Conservation (phyloP, 1,139 yeast species). For the Suhomyces kunorum region DNA sequence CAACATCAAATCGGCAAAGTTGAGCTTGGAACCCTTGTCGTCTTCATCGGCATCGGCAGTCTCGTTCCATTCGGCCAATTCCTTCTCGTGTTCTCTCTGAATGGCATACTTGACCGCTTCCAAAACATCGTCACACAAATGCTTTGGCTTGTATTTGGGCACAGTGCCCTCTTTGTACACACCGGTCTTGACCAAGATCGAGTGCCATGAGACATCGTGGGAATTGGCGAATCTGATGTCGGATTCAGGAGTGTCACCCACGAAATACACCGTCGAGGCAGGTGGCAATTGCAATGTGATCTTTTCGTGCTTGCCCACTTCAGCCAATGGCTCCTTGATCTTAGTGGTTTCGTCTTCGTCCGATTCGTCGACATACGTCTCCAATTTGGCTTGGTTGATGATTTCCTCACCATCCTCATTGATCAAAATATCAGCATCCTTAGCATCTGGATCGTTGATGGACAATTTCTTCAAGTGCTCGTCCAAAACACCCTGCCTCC, state of each 20-base stretch:
- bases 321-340: conserved; percentile 33
- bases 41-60: conserved; percentile 39
- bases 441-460: conserved; percentile 47
- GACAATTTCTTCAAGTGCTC: conserved; percentile 64
- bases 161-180: conserved; percentile 79
- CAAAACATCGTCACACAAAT: conserved; percentile 68
- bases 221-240: conserved; percentile 87
- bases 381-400: conserved; percentile 47
- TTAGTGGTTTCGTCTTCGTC: conserved; percentile 29
- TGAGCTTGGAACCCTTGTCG: conserved; percentile 38
- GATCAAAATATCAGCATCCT: conserved; percentile 49
- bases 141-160: conserved; percentile 78
- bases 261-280: conserved; percentile 82
- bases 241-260: conserved; percentile 91
- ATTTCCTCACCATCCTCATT: conserved; percentile 52
- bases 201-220: conserved; percentile 81
- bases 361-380: conserved; percentile 33
- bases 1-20: conserved; percentile 51
- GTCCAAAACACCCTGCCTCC: conserved; percentile 79
- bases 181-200: conserved; percentile 83
- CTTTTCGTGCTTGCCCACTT: conserved; percentile 35
- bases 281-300: conserved; percentile 68
- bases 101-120: conserved; percentile 83
- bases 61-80: conserved; percentile 71
- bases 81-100: conserved; percentile 73